Evolutionary conservation across 139 green algal species (phyloP), one percentile per base, ranked within the genome.

Genomic region (Mesostigma viride): DNA sequence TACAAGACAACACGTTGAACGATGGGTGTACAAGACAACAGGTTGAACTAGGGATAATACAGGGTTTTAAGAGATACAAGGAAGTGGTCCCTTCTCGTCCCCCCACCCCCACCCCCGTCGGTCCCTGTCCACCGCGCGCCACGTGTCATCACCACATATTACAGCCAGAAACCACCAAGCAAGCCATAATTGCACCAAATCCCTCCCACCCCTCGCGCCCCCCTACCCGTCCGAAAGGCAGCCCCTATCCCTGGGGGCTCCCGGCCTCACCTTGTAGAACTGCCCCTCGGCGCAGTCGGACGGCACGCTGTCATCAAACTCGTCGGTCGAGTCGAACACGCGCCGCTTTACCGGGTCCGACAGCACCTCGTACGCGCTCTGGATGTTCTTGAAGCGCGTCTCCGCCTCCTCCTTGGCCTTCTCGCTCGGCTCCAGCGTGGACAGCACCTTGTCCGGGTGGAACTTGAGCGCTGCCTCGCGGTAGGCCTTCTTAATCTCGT

Each of bases 301-400:
- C 2, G 91, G 91, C 67, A 97, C 75, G 0, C 78, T 82, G 80
- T 97, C 91, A 71, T 97, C 91, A 82, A 97, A 97, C 51, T 90
- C 83, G 71, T 97, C 91, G 1, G 73, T 84, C 11, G 85, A 94
- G 79, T 97, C 91, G 33, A 86, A 97, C 75, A 95, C 86, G 3
- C 90, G 78, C 17, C 84, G 65, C 77, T 90, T 89, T 47, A 63
- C 64, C 0, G 87, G 85, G 76, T 96, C 90, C n/a, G 62, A 86
- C 33, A 96, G 77, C 4, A 79, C 68, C 69, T 82, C 76, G 57
- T 84, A 82, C 2, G 76, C 79, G n/a, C 75, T 66, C 69, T 89
- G 89, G 32, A 95, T 83, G 24, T 32, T 27, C 71, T 95, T 94
- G 71, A 96, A 96, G 51, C 85, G 78, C 26, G 89, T 85, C 76